Percentiles rank a stretch among this genome's conserved stretches.
phyloP scores from a whole-genome alignment of 768 basidiomycete species.

The Termitomyces sp. region DNA sequence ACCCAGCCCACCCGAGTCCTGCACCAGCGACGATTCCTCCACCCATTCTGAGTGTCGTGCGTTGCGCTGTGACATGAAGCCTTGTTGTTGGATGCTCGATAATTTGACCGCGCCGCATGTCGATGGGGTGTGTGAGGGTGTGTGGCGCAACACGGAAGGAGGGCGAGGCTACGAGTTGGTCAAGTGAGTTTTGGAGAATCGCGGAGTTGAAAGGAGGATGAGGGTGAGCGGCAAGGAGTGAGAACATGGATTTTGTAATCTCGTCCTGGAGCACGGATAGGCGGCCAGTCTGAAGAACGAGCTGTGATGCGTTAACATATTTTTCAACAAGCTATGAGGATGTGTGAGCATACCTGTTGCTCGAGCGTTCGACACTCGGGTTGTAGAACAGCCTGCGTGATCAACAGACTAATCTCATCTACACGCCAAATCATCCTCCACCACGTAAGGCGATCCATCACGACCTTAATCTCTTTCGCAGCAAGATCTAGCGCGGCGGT shows the following conservation, averaged over 20 bases:
- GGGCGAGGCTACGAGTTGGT: slow-evolving; percentile 48
- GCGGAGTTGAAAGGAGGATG: slow-evolving; percentile 43
- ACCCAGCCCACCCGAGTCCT: slow-evolving; percentile 58
- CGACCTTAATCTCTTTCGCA: slow-evolving; percentile 30
- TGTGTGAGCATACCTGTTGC: slow-evolving; percentile 42
- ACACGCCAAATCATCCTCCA: slow-evolving; percentile 42
- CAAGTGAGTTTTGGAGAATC: slow-evolving; percentile 54
- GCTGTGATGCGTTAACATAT: slow-evolving; percentile 29
- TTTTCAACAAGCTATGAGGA: background rate
- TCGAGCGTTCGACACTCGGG: slow-evolving; percentile 47
- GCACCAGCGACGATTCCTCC: slow-evolving; percentile 46
- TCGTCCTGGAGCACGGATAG: slow-evolving; percentile 44
- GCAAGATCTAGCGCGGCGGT: slow-evolving; percentile 33
- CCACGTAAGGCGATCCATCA: slow-evolving; percentile 42
- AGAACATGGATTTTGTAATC: slow-evolving; percentile 36
- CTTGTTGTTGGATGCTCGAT: slow-evolving; percentile 49
- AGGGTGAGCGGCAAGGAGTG: slow-evolving; percentile 35
- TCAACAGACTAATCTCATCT: slow-evolving; percentile 40
- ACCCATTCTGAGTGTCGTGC: slow-evolving; percentile 46
- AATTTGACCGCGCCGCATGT: slow-evolving; percentile 49
- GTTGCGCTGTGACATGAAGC: slow-evolving; percentile 65
- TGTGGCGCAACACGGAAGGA: slow-evolving; percentile 38
- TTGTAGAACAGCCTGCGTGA: slow-evolving; percentile 32
- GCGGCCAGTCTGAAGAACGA: slow-evolving; percentile 62
- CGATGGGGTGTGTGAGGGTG: slow-evolving; percentile 49